Conservation (phyloP, 768 basidiomycete species). For the Trametopsis cervina region DNA sequence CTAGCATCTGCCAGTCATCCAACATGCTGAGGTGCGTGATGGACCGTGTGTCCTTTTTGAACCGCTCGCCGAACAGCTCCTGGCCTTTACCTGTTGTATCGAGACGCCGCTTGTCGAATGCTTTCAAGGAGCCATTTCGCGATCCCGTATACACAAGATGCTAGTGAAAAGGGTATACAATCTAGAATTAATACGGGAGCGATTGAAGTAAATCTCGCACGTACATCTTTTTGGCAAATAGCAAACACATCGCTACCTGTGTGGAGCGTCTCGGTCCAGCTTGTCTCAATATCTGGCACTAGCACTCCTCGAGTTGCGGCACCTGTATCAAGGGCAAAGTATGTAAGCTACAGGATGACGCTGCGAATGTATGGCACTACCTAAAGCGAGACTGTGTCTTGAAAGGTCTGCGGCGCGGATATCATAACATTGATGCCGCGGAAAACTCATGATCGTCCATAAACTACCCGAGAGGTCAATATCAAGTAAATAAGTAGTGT, state of each 20-base stretch:
- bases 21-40: conserved; percentile 48
- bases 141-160: conserved; percentile 39
- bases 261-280: conserved; percentile 36
- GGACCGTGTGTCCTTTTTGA: conserved; percentile 32
- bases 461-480: conserved; percentile 12
- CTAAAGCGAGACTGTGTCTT: conserved; percentile 43
- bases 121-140: conserved; percentile 50
- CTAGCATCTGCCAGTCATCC: conserved; percentile 45
- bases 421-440: conserved; percentile 40
- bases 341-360: conserved; percentile 1
- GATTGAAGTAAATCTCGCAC: too few species aligned
- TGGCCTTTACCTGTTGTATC: conserved; percentile 20
- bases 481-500: conserved; percentile 2
- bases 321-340: conserved; percentile 30
- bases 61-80: conserved; percentile 32
- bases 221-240: conserved; percentile 32
- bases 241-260: conserved; percentile 62
- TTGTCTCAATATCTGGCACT: conserved; percentile 36
- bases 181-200: not conserved
- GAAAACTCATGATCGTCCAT: conserved; percentile 12
- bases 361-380: conserved; percentile 24
- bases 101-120: conserved; percentile 40
- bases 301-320: conserved; percentile 44
- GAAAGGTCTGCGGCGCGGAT: conserved; percentile 50
- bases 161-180: conserved; percentile 23